Base-by-base conservation (phyloP, 129 eudicot genomes). In the Kitagawia praeruptora region DNA sequence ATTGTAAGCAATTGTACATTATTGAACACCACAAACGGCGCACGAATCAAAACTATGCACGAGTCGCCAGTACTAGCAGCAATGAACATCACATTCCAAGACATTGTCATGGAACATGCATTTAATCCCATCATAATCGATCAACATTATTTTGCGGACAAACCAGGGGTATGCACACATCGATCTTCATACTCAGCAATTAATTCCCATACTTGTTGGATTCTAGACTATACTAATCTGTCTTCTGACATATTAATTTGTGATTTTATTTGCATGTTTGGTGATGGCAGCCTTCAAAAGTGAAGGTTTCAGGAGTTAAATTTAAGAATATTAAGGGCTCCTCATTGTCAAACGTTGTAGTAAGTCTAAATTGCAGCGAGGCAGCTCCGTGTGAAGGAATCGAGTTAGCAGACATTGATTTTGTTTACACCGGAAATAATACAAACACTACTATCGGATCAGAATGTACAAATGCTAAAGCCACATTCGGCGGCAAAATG, bases 51-150 rank as follows among this genome's bases (percentile, higher is more conserved):
- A 42, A 81, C 91, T 3, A 84, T 54, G 80, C 84, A 63, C 27
- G 80, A 45, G 18, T 81, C 88, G 0, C 80, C 85, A 0, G 10
- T 11, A 4, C 54, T 85, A 23, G 6, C 34, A 38, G 93, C 87
- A 25, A 19, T 71, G 0, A 74, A 31, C 44, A 85, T 89, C 40
- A 40, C 76, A 21, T 89, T 56, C 61, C 69, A 79, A 6, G 87
- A 87, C 78, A 39, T 89, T 4, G n/a, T 46, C 10, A 69, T 87
- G 86, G 23, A 76, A 2, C 39, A 78, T 6, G 85, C 87, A 0
- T 41, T 56, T 46, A 83, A 87, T 77, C 91, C 94, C n/a, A 78
- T 87, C 75, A 81, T 86, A 54, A 89, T 87, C 27, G 93, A 86
- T 80, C 93, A 86, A 44, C 71, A 83, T 51, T 88, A 88, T 63